Conservation (phyloP, 495 filamentous ascomycete genomes). For the Aspergillus hancockii region DNA sequence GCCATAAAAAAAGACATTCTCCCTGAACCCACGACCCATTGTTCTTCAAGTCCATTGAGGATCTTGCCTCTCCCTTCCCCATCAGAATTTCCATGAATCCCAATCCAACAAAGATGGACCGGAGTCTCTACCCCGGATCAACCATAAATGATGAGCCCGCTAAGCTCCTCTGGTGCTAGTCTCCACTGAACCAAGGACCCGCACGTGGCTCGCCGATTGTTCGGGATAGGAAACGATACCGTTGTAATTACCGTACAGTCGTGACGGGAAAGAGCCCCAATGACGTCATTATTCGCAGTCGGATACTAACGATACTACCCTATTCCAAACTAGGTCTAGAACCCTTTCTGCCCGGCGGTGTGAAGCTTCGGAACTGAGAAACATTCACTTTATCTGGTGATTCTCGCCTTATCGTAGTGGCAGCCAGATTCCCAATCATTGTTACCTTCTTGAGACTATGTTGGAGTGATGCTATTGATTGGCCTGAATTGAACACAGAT, state of each 20-base stretch:
- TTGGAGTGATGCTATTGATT: too few species aligned
- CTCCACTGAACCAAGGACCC: slow-evolving; percentile 5
- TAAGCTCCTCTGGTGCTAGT: slow-evolving; percentile 14
- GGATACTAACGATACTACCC: not conserved
- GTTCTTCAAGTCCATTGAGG: too few species aligned
- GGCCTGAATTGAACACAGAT: too few species aligned
- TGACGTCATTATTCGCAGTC: slow-evolving; percentile 6
- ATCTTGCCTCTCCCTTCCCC: too few species aligned
- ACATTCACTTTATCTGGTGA: not conserved
- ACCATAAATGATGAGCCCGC: slow-evolving; percentile 9
- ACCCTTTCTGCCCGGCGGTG: slow-evolving; percentile 3
- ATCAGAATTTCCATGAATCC: too few species aligned
- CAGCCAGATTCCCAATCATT: not conserved
- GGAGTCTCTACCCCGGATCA: slow-evolving; percentile 21
- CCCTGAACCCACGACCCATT: not conserved
- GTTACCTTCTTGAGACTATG: too few species aligned
- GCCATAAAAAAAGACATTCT: not conserved
- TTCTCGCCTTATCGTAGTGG: not conserved
- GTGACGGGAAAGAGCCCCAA: not conserved
- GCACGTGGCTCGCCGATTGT: slow-evolving; percentile 22
- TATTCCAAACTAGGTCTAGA: slow-evolving; percentile 4
- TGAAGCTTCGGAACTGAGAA: slow-evolving; percentile 3
- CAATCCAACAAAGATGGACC: not conserved
- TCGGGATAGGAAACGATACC: slow-evolving; percentile 1
- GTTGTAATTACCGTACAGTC: slow-evolving; percentile 5